A percentile compares a stretch with the other conserved stretches of the same genome.
Evolutionary conservation across 768 basidiomycete genomes (phyloP).

Genomic region (Rhodocollybia butyracea): DNA sequence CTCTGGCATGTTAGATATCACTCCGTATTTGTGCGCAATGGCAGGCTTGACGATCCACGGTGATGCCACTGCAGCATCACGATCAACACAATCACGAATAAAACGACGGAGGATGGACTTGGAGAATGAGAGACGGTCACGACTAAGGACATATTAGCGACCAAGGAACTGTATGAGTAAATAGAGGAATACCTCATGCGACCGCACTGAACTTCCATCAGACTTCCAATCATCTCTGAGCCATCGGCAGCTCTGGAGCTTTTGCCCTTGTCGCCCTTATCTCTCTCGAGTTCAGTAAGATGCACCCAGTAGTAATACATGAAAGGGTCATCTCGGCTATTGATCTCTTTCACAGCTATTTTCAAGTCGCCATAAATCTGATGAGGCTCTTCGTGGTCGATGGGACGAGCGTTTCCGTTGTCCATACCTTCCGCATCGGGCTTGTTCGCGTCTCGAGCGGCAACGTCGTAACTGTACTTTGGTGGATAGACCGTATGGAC

Average conservation of each 20-base stretch:
- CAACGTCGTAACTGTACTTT: conserved; percentile 42
- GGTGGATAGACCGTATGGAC: conserved; percentile 79
- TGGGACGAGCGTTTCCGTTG: conserved; percentile 21
- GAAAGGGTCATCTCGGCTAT: conserved; percentile 69
- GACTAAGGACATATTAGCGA: conserved; percentile 42
- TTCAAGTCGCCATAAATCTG: conserved; percentile 78
- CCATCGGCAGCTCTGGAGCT: conserved; percentile 53
- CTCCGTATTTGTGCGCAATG: conserved; percentile 82
- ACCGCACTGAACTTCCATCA: conserved; percentile 79
- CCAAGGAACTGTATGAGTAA: not conserved
- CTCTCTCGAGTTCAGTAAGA: conserved; percentile 74
- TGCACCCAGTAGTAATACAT: conserved; percentile 88
- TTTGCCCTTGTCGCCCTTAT: conserved; percentile 62
- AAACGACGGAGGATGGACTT: conserved; percentile 96
- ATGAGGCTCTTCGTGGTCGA: conserved; percentile 59
- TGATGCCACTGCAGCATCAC: conserved; percentile 87
- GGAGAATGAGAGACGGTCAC: conserved; percentile 93
- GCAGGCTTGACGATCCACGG: conserved; percentile 93
- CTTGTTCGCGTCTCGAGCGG: conserved; percentile 48
- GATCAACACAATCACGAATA: conserved; percentile 92
- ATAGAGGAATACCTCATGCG: conserved; percentile 65
- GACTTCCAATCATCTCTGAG: conserved; percentile 66
- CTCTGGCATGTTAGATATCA: conserved; percentile 83
- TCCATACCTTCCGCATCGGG: conserved; percentile 35
- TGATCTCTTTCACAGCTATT: conserved; percentile 66